A percentile compares a stretch with the other conserved stretches of the same genome.
These are phyloP conservation scores for Cardiosporidium cionae DNA, from an alignment of 169 alveolate species.

Conservation along the genomic window DNA sequence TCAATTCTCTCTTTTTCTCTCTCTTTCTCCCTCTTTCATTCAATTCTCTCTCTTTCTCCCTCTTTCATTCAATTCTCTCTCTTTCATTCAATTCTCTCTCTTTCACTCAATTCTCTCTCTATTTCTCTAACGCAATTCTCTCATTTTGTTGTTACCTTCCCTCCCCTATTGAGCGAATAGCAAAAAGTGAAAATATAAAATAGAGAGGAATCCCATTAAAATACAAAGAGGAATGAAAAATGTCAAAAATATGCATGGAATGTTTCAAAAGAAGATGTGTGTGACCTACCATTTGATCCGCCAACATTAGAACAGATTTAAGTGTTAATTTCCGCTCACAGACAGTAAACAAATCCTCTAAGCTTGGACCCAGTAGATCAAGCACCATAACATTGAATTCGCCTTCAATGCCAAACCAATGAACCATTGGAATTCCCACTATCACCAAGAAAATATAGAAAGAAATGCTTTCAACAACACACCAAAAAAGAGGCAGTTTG, in stretches of 20 bases:
- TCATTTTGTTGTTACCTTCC: not conserved
- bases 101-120: too few relatives aligned
- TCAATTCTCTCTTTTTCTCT: too few relatives aligned
- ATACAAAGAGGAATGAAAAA: not conserved
- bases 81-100: too few relatives aligned
- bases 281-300: conserved; percentile 60
- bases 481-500: not conserved
- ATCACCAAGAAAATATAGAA: not conserved
- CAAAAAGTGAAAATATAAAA: not conserved
- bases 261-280: not conserved
- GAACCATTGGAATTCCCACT: conserved; percentile 84
- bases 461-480: too few relatives aligned
- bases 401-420: conserved; percentile 97
- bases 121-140: not conserved
- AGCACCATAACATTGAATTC: conserved; percentile 94
- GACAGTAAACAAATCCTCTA: conserved; percentile 88
- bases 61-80: too few relatives aligned
- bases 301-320: conserved; percentile 60
- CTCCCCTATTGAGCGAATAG: not conserved
- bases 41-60: too few relatives aligned
- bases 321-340: conserved; percentile 89
- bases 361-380: conserved; percentile 92
- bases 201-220: not conserved
- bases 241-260: too few relatives aligned
- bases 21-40: too few relatives aligned